A percentile compares a stretch with the other conserved stretches of the same genome.
Conservation (phyloP, 768 basidiomycete genomes). For the Lactarius hengduanensis region DNA sequence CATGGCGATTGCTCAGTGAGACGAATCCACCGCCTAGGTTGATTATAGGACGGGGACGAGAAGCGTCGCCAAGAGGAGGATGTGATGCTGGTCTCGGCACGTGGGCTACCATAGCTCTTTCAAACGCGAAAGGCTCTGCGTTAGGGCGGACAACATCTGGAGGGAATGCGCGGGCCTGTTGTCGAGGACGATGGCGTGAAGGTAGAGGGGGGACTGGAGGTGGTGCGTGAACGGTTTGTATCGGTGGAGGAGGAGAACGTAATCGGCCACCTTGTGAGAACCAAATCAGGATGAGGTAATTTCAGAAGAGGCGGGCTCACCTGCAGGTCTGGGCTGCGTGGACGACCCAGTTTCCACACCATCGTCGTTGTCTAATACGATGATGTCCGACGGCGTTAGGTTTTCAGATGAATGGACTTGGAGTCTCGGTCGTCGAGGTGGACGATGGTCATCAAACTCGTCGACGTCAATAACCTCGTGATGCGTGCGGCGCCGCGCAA, state of each 20-base stretch:
- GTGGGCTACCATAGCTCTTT: slow-evolving; percentile 36
- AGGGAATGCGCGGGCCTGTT: slow-evolving; percentile 24
- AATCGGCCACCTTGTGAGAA: slow-evolving; percentile 17
- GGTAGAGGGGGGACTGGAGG: slow-evolving; percentile 55
- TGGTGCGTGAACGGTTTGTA: slow-evolving; percentile 38
- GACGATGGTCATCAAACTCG: slow-evolving; percentile 36
- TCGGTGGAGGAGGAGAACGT: slow-evolving; percentile 29
- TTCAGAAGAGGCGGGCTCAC: slow-evolving; percentile 30
- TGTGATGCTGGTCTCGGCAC: slow-evolving; percentile 32
- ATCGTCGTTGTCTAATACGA: slow-evolving; percentile 44
- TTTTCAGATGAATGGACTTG: not conserved
- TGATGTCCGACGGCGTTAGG: slow-evolving; percentile 28
- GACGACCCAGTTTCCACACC: slow-evolving; percentile 32
- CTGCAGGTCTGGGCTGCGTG: slow-evolving; percentile 11
- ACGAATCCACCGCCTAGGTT: slow-evolving; percentile 66
- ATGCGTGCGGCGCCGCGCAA: slow-evolving; percentile 27
- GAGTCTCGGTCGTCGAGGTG: slow-evolving; percentile 22
- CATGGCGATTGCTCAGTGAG: slow-evolving; percentile 38
- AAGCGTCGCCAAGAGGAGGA: slow-evolving; percentile 42
- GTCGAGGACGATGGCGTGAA: slow-evolving; percentile 37
- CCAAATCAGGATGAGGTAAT: slow-evolving; percentile 5
- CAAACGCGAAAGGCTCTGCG: slow-evolving; percentile 52
- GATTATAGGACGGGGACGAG: slow-evolving; percentile 58
- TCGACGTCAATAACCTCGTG: slow-evolving; percentile 47
- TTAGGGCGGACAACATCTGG: slow-evolving; percentile 51